Percentiles rank a stretch among this genome's conserved stretches.
phyloP scores from a whole-genome alignment of 2,329 filamentous ascomycete species.

The Epichloe aotearoae region DNA sequence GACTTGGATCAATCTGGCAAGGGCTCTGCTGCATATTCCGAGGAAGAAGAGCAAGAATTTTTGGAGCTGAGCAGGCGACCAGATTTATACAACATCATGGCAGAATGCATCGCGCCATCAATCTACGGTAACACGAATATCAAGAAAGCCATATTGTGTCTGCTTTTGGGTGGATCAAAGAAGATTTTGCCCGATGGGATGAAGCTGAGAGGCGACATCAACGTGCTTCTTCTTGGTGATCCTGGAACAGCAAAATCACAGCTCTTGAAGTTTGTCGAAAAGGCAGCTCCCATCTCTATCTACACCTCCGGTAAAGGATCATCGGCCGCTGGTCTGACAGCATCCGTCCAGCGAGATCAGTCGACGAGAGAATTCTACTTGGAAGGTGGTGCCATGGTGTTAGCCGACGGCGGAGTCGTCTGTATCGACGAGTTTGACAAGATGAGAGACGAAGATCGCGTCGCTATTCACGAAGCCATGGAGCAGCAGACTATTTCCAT shows the following conservation, averaged over 20 bases:
- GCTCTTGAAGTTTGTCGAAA: slow-evolving; percentile 92
- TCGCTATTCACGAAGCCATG: slow-evolving; percentile 99
- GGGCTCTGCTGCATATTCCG: slow-evolving; percentile 70
- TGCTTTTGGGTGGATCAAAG: slow-evolving; percentile 89
- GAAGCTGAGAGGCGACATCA: slow-evolving; percentile 95
- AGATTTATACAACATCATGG: slow-evolving; percentile 84
- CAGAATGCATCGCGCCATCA: slow-evolving; percentile 86
- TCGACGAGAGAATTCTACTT: slow-evolving; percentile 93
- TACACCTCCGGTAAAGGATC: slow-evolving; percentile 98
- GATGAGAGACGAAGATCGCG: slow-evolving; percentile 95
- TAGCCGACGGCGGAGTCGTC: slow-evolving; percentile 91
- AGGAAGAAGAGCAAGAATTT: slow-evolving; percentile 96
- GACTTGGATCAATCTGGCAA: slow-evolving; percentile 84
- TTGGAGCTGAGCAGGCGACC: slow-evolving; percentile 77
- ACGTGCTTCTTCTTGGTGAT: slow-evolving; percentile 90
- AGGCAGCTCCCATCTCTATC: slow-evolving; percentile 89
- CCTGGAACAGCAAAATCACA: slow-evolving; percentile 98
- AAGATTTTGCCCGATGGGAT: slow-evolving; percentile 97
- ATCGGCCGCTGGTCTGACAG: slow-evolving; percentile 91
- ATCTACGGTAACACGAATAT: slow-evolving; percentile 96
- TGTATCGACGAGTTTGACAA: slow-evolving; percentile 99
- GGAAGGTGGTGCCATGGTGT: slow-evolving; percentile 95
- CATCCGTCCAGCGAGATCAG: slow-evolving; percentile 87
- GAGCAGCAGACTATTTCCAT: slow-evolving; percentile 99
- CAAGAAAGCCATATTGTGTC: slow-evolving; percentile 91